phyloP scores from a whole-genome alignment of 345 rosid species.

The Acer negundo region DNA sequence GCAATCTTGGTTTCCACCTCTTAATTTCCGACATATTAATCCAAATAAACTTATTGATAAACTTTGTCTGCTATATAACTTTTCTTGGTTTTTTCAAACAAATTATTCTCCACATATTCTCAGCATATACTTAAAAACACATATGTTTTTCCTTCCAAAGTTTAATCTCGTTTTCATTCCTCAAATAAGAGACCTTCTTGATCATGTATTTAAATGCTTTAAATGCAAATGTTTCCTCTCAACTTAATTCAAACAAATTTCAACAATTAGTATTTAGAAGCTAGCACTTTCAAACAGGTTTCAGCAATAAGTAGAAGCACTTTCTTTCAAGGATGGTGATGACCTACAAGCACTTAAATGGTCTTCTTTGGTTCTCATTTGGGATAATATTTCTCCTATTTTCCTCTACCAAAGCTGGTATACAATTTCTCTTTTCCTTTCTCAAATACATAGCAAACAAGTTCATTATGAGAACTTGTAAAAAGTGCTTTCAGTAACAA shows the following conservation, averaged over 20 bases:
- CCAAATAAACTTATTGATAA: background rate
- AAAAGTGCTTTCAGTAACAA: too few species aligned
- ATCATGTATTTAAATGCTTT: background rate
- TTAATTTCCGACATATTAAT: constrained; percentile 8
- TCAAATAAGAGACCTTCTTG: background rate
- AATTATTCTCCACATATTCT: constrained; percentile 7
- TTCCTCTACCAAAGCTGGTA: background rate
- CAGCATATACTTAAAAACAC: constrained; percentile 5
- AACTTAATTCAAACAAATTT: too few species aligned
- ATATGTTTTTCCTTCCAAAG: background rate
- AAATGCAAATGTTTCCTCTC: background rate
- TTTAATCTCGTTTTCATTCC: background rate
- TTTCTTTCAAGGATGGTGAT: background rate
- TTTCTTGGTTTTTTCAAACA: background rate
- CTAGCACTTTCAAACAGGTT: background rate
- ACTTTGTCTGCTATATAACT: background rate
- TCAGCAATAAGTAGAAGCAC: background rate
- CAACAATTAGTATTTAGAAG: background rate
- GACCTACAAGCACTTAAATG: background rate
- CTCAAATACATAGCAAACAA: background rate
- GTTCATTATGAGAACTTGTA: background rate
- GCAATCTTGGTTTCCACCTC: constrained; percentile 5
- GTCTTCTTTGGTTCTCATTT: background rate
- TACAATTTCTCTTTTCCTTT: background rate
- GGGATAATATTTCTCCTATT: background rate